Evolutionary conservation across 129 eudicot genomes (phyloP).

Genomic region (Flaveria bidentis): DNA sequence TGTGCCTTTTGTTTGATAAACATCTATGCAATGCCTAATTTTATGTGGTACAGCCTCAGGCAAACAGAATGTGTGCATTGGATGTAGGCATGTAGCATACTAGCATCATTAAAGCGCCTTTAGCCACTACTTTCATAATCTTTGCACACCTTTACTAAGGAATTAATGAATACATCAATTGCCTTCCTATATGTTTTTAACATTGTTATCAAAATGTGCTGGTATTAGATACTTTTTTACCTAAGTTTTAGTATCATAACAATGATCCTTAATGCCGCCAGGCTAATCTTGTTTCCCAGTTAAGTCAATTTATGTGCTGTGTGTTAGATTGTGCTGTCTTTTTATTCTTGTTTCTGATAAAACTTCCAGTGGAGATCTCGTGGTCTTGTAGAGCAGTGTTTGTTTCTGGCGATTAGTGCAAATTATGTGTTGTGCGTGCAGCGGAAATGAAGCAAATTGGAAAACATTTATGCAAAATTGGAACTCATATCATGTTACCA

Average conservation of each 20-base stretch:
- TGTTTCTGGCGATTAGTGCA: background rate
- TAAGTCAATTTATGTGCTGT: background rate
- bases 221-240: background rate
- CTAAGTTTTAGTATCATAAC: background rate
- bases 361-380: background rate
- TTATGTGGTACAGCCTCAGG: background rate
- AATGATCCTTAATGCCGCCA: background rate
- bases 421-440: background rate
- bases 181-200: background rate
- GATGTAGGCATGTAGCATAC: background rate
- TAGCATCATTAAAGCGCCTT: background rate
- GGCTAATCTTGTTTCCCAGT: background rate
- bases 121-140: background rate
- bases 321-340: background rate
- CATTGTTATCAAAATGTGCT: background rate
- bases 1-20: background rate
- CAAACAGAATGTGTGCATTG: background rate
- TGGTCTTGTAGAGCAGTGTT: background rate
- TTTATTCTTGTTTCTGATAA: background rate
- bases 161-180: background rate
- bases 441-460: background rate
- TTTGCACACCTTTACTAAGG: background rate
- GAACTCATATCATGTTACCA: background rate
- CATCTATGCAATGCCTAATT: constrained; percentile 8
- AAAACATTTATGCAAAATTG: background rate